A percentile compares a stretch with the other conserved stretches of the same genome.
Evolutionary conservation across 2,329 filamentous ascomycete genomes (phyloP).

Genomic region (Fusarium gaditjirri): DNA sequence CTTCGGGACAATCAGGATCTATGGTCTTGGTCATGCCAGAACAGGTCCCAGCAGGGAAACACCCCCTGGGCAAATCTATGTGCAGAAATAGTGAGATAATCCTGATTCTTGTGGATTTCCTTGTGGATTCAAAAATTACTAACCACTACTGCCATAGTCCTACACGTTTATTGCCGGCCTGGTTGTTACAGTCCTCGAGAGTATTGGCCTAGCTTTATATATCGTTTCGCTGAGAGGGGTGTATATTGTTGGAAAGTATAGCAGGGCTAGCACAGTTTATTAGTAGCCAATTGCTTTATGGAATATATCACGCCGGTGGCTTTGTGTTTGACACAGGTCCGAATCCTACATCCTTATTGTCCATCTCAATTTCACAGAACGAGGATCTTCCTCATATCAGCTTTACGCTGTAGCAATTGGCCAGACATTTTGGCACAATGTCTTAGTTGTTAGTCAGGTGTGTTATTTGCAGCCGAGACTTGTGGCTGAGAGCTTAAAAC

Average conservation of each 20-base stretch:
- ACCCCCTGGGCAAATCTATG: neutral
- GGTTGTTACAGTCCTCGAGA: neutral
- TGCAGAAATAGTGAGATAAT: neutral
- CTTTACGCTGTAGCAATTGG: too few relatives aligned
- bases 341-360: too few relatives aligned
- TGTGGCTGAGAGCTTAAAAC: too few relatives aligned
- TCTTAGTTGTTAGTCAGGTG: too few relatives aligned
- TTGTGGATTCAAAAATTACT: neutral
- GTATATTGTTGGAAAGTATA: conserved; percentile 9
- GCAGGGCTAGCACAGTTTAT: neutral
- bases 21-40: conserved; percentile 19
- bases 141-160: neutral
- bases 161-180: neutral
- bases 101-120: accelerated
- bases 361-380: too few relatives aligned
- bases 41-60: neutral
- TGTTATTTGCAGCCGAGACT: too few relatives aligned
- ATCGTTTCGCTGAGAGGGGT: neutral
- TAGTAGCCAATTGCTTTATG: neutral
- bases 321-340: neutral
- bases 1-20: neutral
- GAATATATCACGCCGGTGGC: accelerated
- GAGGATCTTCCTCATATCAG: too few relatives aligned
- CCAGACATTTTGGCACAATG: too few relatives aligned
- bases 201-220: neutral